These are phyloP conservation scores for Breviolum minutum DNA, from an alignment of 73 alveolate genomes.

Conservation along the genomic window DNA sequence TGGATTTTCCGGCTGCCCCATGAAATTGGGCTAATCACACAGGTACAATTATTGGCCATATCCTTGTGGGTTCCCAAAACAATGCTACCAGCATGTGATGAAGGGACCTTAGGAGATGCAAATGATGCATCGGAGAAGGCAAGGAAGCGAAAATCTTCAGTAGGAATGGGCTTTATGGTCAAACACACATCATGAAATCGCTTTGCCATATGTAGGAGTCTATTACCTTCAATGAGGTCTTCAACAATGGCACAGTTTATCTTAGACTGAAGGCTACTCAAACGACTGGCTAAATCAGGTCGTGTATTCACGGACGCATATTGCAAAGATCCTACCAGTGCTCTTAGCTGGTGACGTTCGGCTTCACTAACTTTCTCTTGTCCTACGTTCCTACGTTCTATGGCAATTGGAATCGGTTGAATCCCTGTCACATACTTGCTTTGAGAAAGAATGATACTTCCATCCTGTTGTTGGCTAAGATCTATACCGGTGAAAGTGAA, in stretches of 20 bases:
- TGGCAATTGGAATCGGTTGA: neutral
- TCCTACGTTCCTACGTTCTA: neutral
- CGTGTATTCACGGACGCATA: neutral
- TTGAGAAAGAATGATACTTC: neutral
- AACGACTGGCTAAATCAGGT: neutral
- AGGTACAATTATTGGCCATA: too few species aligned
- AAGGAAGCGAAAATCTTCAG: neutral
- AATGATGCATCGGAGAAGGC: too few species aligned
- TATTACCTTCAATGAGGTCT: neutral
- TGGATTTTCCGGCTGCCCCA: too few species aligned
- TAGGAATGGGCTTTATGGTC: neutral
- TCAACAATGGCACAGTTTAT: neutral
- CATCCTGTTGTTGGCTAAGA: neutral
- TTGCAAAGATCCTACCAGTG: neutral
- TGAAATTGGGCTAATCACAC: too few species aligned
- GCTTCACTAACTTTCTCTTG: neutral
- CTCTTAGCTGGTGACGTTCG: neutral
- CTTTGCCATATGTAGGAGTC: neutral
- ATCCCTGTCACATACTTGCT: neutral
- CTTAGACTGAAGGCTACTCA: neutral
- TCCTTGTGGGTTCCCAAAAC: too few species aligned
- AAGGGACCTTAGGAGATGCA: too few species aligned
- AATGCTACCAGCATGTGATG: too few species aligned
- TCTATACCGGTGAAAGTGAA: neutral
- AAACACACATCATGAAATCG: neutral